Conservation (phyloP, 768 basidiomycete genomes). For the Ramaria sp. region DNA sequence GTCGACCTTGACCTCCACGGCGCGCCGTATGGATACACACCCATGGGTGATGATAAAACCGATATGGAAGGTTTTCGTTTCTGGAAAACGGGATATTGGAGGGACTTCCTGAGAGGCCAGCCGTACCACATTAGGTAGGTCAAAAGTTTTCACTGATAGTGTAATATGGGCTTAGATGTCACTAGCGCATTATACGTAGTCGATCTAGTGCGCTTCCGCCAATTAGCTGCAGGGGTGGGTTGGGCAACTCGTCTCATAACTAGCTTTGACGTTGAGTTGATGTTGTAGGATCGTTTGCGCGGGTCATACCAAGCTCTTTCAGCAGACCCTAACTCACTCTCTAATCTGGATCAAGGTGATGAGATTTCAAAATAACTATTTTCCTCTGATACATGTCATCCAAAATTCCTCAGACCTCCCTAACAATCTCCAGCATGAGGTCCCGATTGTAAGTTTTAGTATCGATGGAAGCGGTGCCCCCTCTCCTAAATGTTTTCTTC, state of each 20-base stretch:
- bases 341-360: conserved; percentile 88
- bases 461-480: background rate
- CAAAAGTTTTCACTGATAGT: background rate
- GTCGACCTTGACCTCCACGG: conserved; percentile 90
- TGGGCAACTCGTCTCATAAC: background rate
- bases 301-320: conserved; percentile 91
- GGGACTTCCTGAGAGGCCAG: conserved; percentile 67
- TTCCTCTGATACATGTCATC: background rate
- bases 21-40: conserved; percentile 91
- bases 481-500: conserved; percentile 5
- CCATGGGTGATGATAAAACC: conserved; percentile 90
- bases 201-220: conserved; percentile 90
- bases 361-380: background rate
- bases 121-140: conserved; percentile 93
- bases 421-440: conserved; percentile 84
- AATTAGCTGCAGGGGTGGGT: conserved; percentile 57
- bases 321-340: conserved; percentile 86
- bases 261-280: background rate
- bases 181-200: conserved; percentile 88
- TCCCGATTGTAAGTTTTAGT: conserved; percentile 71
- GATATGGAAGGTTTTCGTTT: conserved; percentile 99
- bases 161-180: background rate
- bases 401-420: conserved; percentile 53
- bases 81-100: conserved; percentile 98
- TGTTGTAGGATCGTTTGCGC: conserved; percentile 66